phyloP scores from a whole-genome alignment of 345 rosid genomes.

The Syzygium jambos region DNA sequence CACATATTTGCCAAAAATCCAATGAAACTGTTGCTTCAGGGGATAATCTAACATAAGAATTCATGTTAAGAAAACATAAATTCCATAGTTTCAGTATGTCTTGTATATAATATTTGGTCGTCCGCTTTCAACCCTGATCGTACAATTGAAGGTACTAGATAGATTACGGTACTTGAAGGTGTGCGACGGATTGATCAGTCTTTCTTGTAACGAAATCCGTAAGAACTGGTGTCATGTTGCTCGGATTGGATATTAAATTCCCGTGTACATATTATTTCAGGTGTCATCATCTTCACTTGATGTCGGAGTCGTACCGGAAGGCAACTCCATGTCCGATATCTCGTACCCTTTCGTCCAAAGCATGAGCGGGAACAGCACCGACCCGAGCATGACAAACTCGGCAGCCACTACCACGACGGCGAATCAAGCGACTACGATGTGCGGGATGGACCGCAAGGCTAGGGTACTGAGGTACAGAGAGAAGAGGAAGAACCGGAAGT shows the following conservation, averaged over 20 bases:
- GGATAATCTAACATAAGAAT: neutral
- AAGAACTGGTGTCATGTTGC: neutral
- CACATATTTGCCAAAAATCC: neutral
- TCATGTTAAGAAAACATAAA: neutral
- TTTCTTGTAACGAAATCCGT: neutral
- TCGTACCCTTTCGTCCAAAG: conserved; percentile 42
- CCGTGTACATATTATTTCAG: conserved; percentile 20
- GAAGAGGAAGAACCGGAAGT: conserved; percentile 91
- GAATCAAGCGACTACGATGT: conserved; percentile 21
- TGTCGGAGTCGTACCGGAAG: conserved; percentile 86
- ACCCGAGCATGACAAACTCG: conserved; percentile 10
- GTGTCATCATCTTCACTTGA: conserved; percentile 79
- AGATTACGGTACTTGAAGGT: neutral
- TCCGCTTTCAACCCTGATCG: neutral
- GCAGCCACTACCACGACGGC: neutral
- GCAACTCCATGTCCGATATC: conserved; percentile 46
- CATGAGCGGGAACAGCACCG: conserved; percentile 13
- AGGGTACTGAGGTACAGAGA: conserved; percentile 90
- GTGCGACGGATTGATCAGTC: no score
- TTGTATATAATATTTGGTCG: neutral
- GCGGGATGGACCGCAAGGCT: conserved; percentile 76
- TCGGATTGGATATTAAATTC: neutral
- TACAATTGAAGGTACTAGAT: neutral
- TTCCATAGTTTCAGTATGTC: neutral
- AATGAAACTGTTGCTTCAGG: neutral